These are phyloP conservation scores for Colletotrichum sp. DNA, from an alignment of 2,329 filamentous ascomycete species.

Conservation along the genomic window DNA sequence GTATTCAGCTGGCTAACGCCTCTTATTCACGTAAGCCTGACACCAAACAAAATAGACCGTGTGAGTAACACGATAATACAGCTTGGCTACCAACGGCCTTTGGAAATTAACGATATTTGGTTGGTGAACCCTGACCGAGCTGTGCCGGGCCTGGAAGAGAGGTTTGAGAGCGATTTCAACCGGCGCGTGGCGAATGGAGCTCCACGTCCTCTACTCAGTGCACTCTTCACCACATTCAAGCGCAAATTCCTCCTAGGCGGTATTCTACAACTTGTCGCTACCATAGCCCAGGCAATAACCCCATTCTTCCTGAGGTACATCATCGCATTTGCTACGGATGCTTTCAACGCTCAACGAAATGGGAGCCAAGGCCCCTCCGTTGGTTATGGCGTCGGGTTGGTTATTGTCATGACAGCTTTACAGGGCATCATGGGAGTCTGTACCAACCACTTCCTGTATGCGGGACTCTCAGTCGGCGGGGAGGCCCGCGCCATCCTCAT, in stretches of 20 bases:
- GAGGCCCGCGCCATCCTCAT: slow-evolving; percentile 83
- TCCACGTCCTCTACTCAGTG: slow-evolving; percentile 76
- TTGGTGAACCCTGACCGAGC: slow-evolving; percentile 80
- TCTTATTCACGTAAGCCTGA: background rate
- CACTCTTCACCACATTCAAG: slow-evolving; percentile 82
- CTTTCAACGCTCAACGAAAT: slow-evolving; percentile 56
- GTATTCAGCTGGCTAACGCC: background rate
- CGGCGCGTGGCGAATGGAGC: slow-evolving; percentile 69
- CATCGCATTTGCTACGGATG: slow-evolving; percentile 82
- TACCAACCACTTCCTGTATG: slow-evolving; percentile 90
- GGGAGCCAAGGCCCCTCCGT: background rate
- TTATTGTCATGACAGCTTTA: slow-evolving; percentile 76
- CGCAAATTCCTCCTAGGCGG: slow-evolving; percentile 85
- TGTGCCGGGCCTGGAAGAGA: slow-evolving; percentile 70
- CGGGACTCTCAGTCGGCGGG: slow-evolving; percentile 90
- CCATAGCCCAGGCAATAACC: slow-evolving; percentile 77
- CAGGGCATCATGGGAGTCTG: slow-evolving; percentile 80
- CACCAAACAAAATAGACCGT: fast-evolving
- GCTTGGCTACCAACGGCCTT: slow-evolving; percentile 82
- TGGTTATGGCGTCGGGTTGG: background rate
- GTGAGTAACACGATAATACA: slow-evolving; percentile 33
- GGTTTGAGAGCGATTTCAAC: slow-evolving; percentile 65
- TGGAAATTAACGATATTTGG: slow-evolving; percentile 88
- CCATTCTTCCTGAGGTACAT: slow-evolving; percentile 86
- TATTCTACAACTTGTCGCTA: slow-evolving; percentile 71